A percentile compares a stretch with the other conserved stretches of the same genome.
Conservation (phyloP, 2,329 filamentous ascomycete genomes). For the Domatiomyces globalis region DNA sequence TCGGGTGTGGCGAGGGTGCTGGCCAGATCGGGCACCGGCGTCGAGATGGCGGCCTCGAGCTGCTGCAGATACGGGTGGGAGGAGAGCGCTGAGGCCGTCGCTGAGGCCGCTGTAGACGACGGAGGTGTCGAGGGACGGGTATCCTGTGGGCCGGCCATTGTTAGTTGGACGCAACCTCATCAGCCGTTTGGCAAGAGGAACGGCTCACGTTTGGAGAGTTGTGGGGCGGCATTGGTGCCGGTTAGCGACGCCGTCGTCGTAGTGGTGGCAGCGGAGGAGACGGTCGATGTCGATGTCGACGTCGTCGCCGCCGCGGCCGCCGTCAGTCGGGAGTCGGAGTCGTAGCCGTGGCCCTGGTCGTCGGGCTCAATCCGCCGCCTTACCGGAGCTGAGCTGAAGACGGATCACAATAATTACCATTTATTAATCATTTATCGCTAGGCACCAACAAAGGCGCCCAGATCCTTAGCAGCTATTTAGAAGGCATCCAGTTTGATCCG, state of each 20-base stretch:
- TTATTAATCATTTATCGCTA: neutral
- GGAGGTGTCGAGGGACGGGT: slow-evolving; percentile 17
- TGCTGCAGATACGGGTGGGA: slow-evolving; percentile 33
- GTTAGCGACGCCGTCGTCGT: neutral
- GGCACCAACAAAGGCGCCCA: neutral
- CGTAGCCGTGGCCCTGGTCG: neutral
- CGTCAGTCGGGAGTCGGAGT: too few species aligned
- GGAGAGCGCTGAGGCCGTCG: slow-evolving; percentile 14
- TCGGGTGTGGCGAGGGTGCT: slow-evolving; percentile 34
- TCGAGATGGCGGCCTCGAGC: slow-evolving; percentile 31
- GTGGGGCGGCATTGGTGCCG: neutral
- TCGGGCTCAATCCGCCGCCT: neutral
- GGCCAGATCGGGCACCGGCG: slow-evolving; percentile 38
- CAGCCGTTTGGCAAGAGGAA: slow-evolving; percentile 1
- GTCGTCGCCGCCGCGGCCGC: too few species aligned
- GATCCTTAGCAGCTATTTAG: neutral
- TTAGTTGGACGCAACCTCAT: slow-evolving; percentile 4
- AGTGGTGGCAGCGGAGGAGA: too few species aligned
- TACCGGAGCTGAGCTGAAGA: neutral
- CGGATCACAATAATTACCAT: neutral
- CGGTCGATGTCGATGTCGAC: neutral
- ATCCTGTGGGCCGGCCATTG: slow-evolving; percentile 15
- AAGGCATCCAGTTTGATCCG: neutral
- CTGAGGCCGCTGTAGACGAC: slow-evolving; percentile 4
- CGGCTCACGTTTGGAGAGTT: neutral